Conservation (phyloP, 768 basidiomycete species). For the Obba rivulosa region DNA sequence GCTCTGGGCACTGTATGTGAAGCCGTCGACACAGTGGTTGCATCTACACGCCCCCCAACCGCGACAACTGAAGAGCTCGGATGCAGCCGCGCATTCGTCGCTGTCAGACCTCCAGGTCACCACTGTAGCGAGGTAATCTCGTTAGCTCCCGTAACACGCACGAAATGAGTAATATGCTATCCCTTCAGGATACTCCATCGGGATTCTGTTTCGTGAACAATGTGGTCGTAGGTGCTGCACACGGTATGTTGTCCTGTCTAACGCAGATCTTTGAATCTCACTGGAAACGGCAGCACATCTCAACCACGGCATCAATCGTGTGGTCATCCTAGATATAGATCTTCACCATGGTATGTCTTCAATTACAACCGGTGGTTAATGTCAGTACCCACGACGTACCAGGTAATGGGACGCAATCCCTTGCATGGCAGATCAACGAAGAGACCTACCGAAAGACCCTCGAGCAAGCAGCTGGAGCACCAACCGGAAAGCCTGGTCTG, state of each 20-base stretch:
- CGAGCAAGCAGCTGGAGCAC: slow-evolving; percentile 39
- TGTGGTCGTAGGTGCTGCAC: slow-evolving; percentile 83
- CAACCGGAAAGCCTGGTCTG: slow-evolving; percentile 37
- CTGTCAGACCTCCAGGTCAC: slow-evolving; percentile 87
- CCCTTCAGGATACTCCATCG: slow-evolving; percentile 56
- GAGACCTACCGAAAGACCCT: slow-evolving; percentile 71
- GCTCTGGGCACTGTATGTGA: slow-evolving; percentile 83
- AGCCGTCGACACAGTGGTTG: slow-evolving; percentile 70
- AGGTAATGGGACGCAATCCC: slow-evolving; percentile 94
- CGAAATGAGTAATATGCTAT: not conserved
- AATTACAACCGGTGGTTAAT: not conserved
- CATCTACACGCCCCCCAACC: not conserved
- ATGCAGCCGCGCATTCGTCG: slow-evolving; percentile 60
- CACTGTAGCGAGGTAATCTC: slow-evolving; percentile 69
- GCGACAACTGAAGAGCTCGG: not conserved
- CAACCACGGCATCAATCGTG: slow-evolving; percentile 66
- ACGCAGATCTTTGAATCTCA: not conserved
- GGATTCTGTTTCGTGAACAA: slow-evolving; percentile 98
- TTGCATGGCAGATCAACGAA: slow-evolving; percentile 89
- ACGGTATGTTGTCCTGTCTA: slow-evolving; percentile 49
- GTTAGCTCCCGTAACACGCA: not conserved
- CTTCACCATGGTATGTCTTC: slow-evolving; percentile 68
- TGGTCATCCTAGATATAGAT: slow-evolving; percentile 90
- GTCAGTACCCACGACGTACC: slow-evolving; percentile 1
- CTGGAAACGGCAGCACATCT: slow-evolving; percentile 62